Evolutionary conservation across 345 rosid genomes (phyloP).

Genomic region (Eucalyptus tenuipes): DNA sequence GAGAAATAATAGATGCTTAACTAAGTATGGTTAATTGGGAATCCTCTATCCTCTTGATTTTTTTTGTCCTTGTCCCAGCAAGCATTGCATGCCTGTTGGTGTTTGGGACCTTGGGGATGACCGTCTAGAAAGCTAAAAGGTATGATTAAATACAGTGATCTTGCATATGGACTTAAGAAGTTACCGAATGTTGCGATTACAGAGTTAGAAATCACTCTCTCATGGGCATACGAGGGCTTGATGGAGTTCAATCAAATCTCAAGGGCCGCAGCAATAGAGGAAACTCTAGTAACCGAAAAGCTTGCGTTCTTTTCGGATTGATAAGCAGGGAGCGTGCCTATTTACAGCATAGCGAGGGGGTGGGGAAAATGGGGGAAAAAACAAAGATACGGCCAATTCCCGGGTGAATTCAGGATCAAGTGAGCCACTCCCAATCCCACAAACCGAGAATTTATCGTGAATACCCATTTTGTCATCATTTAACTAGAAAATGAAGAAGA

Average conservation of each 20-base stretch:
- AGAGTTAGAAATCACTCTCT: neutral
- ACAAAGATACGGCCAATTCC: neutral
- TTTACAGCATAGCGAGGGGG: no score
- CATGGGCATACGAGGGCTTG: neutral
- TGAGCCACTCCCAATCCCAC: neutral
- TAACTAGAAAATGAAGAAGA: neutral
- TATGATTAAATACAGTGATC: no score
- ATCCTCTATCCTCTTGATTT: neutral
- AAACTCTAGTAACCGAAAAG: no score
- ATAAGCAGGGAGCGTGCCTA: no score
- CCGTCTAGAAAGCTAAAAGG: no score
- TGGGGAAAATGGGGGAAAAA: rapidly evolving
- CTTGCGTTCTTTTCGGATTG: no score
- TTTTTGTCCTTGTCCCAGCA: neutral
- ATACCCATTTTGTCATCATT: neutral
- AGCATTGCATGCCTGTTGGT: neutral
- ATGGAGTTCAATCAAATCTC: neutral
- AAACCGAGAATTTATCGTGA: neutral
- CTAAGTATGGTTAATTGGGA: neutral
- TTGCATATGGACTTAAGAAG: neutral
- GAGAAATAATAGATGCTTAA: no score
- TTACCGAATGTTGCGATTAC: no score
- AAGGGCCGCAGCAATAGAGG: no score
- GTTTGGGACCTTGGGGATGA: neutral
- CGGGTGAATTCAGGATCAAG: rapidly evolving